A percentile compares a stretch with the other conserved stretches of the same genome.
These are phyloP conservation scores for Fraxinus xanthoxyloides DNA, from an alignment of 305 asterid species.

Conservation along the genomic window DNA sequence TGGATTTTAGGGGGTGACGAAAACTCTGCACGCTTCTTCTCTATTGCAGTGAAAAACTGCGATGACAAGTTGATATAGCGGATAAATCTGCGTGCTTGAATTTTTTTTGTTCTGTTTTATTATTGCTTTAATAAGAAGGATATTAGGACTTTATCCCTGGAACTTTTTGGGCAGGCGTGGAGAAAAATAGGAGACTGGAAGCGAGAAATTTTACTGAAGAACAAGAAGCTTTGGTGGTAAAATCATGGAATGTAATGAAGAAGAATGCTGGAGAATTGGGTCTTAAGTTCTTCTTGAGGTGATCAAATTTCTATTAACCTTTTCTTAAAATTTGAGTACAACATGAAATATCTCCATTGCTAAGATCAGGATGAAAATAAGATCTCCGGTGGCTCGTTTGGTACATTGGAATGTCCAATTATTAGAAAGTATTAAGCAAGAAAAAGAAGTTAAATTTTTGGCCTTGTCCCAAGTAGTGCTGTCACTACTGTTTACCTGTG, in stretches of 20 bases:
- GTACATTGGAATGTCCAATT: neutral
- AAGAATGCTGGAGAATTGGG: conserved; percentile 55
- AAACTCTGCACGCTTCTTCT: neutral
- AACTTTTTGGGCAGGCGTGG: conserved; percentile 22
- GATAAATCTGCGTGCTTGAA: neutral
- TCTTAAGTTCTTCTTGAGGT: conserved; percentile 54
- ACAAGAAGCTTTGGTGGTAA: conserved; percentile 61
- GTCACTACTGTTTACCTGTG: neutral
- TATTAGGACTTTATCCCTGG: neutral
- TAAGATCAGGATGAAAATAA: neutral
- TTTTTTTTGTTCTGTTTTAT: neutral
- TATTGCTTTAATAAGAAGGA: neutral
- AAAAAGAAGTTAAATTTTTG: neutral
- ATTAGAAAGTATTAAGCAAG: neutral
- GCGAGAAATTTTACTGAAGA: conserved; percentile 48
- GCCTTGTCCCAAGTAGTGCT: neutral
- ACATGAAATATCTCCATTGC: neutral
- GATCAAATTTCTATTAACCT: neutral
- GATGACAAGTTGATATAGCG: neutral
- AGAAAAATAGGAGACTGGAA: conserved; percentile 21
- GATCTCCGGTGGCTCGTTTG: neutral
- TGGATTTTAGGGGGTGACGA: neutral
- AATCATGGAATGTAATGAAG: conserved; percentile 63
- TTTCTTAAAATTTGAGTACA: neutral
- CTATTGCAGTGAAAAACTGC: neutral